These are phyloP conservation scores for Populus tomentosa DNA, from an alignment of 441 rosid species.

Conservation along the genomic window DNA sequence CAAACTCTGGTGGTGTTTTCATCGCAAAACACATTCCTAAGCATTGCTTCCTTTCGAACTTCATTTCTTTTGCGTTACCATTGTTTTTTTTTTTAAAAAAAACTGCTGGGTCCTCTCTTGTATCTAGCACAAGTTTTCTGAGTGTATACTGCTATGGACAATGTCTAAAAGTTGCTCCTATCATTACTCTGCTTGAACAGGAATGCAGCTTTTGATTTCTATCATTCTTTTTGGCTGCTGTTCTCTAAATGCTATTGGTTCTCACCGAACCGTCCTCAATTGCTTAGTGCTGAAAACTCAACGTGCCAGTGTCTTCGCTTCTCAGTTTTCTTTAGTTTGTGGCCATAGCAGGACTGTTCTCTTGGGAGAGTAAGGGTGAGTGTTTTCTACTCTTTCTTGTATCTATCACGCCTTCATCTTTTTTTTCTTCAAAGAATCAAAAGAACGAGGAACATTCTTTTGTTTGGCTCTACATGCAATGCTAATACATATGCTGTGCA, in stretches of 20 bases:
- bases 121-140: not conserved
- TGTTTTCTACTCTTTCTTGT: not conserved
- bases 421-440: not conserved
- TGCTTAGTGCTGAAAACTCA: not conserved
- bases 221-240: not conserved
- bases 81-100: too few relatives aligned
- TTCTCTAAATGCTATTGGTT: not conserved
- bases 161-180: not conserved
- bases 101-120: not conserved
- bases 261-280: not conserved
- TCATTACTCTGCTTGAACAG: not conserved
- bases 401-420: not conserved
- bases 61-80: not conserved
- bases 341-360: too few relatives aligned
- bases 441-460: too few relatives aligned
- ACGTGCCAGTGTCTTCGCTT: not conserved
- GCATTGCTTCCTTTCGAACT: too few relatives aligned
- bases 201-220: not conserved
- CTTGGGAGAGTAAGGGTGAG: not conserved
- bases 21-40: not conserved
- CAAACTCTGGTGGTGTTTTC: not conserved
- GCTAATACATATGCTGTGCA: too few relatives aligned
- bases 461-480: too few relatives aligned
- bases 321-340: not conserved
- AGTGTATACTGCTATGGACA: not conserved